Evolutionary conservation across 2,329 filamentous ascomycete species (phyloP), one percentile per base, ranked within the genome.

Genomic region (Graphium sp.): DNA sequence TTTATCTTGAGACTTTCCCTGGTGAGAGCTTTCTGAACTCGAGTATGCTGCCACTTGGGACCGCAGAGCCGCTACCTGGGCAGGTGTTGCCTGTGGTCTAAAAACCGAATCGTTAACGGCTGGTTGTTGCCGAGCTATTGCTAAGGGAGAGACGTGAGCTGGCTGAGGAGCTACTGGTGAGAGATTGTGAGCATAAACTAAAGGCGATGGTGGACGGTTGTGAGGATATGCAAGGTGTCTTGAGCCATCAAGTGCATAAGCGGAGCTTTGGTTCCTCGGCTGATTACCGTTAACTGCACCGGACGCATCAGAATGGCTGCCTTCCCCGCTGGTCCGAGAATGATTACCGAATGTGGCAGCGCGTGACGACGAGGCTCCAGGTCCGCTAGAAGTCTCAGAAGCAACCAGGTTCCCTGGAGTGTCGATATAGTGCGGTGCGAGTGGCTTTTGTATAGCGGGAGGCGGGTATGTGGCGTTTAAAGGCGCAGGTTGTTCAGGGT

Each of bases 131-230:
- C 37, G 37, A 27, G 33, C 14, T 53, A 13, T 50, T 45, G 65
- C 55, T 52, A 75, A 45, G 37, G 64, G 56, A 47, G 77, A 62
- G 37, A 70, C 71, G 43, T 80, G 75, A 27, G 74, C 72, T 30
- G 81, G 78, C 43, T 81, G 79, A 16, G 81, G 79, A 29, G 80
- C 80, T 43, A 76, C 55, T 23, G 76, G 77, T 20, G 73, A 74
- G 28, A 74, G 67, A 41, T 85, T 74, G 45, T 84, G 76, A 39
- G 73, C 74, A 43, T 73, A 71, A 40, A 85, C 61, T 33, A 85
- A 56, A 29, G 73, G 71, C 35, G 76, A 64, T 29, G 66, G 53
- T 38, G 48, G 57, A 39, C 21, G 29, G n/a, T n/a, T n/a, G n/a
- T n/a, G n/a, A n/a, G n/a, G n/a, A n/a, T n/a, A n/a, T n/a, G n/a